These are phyloP conservation scores for Debaryomycetaceae sp. DNA, from an alignment of 1,139 yeast genomes.

Conservation along the genomic window DNA sequence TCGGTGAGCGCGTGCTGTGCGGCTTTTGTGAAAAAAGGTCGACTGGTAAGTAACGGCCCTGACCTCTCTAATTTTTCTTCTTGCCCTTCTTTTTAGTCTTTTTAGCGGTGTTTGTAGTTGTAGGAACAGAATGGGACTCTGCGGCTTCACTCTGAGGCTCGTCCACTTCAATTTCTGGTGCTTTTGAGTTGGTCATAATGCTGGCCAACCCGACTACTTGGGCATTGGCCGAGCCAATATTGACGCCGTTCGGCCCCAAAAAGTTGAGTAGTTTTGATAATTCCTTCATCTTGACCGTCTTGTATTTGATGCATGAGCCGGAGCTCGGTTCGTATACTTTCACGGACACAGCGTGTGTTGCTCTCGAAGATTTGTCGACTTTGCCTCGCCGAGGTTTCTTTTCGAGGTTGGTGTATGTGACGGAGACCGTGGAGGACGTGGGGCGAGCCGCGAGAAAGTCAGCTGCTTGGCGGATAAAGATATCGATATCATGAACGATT, in stretches of 20 bases:
- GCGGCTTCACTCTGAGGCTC: constrained; percentile 1
- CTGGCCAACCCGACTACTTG: constrained; percentile 29
- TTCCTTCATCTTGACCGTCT: constrained; percentile 62
- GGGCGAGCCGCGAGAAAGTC: constrained; percentile 29
- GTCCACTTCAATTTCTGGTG: background rate
- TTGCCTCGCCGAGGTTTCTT: constrained; percentile 9
- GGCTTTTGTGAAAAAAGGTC: too few relatives aligned
- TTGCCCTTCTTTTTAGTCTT: constrained; percentile 9
- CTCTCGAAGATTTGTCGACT: background rate
- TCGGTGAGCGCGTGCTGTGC: background rate
- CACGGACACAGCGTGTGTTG: constrained; percentile 38
- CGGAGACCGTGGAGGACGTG: constrained; percentile 24
- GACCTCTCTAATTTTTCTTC: too few relatives aligned
- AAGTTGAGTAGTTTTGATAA: constrained; percentile 69
- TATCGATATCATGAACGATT: constrained; percentile 13
- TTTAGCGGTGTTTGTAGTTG: constrained; percentile 2
- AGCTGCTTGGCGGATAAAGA: constrained; percentile 24
- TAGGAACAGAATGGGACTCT: constrained; percentile 1
- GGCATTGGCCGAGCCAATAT: constrained; percentile 8
- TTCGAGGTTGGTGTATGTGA: constrained; percentile 24
- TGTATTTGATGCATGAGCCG: constrained; percentile 56
- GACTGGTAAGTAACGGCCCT: too few relatives aligned
- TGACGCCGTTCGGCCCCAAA: constrained; percentile 77
- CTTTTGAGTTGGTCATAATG: constrained; percentile 24
- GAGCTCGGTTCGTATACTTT: constrained; percentile 64